phyloP scores from a whole-genome alignment of 345 rosid genomes.

The Populus davidiana region DNA sequence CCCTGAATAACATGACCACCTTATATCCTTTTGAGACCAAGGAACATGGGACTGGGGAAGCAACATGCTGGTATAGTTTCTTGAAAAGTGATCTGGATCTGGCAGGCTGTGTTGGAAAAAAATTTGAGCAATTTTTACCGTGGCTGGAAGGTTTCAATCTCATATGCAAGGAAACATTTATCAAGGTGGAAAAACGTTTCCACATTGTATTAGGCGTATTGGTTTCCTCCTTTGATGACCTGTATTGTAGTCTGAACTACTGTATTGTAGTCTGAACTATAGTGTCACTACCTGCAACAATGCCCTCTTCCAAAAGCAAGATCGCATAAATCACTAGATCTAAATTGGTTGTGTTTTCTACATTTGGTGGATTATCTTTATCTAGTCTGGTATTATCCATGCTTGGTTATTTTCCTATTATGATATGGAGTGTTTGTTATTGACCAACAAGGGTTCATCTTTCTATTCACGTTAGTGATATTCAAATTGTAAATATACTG shows the following conservation, averaged over 20 bases:
- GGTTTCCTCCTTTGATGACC: not conserved
- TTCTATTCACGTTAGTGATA: not conserved
- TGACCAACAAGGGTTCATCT: not conserved
- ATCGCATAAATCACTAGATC: not conserved
- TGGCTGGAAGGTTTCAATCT: not conserved
- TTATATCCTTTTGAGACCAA: not conserved
- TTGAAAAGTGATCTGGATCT: not conserved
- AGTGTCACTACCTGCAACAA: not conserved
- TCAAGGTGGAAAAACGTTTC: not conserved
- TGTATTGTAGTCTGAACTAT: not conserved
- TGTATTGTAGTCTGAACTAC: not conserved
- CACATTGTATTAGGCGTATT: not conserved
- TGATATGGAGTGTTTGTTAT: not conserved
- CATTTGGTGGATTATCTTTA: not conserved
- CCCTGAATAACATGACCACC: not conserved
- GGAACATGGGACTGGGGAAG: not conserved
- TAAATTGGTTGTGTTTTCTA: not conserved
- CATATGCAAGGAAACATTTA: not conserved
- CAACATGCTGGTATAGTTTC: not conserved
- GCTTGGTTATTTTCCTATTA: not conserved
- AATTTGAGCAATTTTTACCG: not conserved
- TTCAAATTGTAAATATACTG: not conserved
- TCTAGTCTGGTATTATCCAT: not conserved
- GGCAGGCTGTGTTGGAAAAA: not conserved
- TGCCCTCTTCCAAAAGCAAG: not conserved